Evolutionary conservation across 805 yeast species (phyloP), one percentile per base, ranked within the genome.

Genomic region (Zygotorulaspora chibaensis): DNA sequence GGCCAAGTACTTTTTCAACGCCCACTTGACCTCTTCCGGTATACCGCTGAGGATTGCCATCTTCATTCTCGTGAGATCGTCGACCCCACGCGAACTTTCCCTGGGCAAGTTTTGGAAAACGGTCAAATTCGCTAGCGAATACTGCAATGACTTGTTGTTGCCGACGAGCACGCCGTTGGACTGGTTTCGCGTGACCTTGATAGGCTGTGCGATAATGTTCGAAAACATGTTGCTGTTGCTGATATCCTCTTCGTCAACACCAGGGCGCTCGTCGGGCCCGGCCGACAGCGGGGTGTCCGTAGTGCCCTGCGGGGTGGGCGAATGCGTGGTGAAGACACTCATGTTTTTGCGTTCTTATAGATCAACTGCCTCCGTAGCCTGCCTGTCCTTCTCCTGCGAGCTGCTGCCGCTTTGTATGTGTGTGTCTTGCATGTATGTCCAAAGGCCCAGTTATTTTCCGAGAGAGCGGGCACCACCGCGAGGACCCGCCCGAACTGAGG

Each of bases 41-140:
- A 87, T 66, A 1, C 81, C 84, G 15, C 84, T 76, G 48, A 74
- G 72, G 48, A 88, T 73, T 3, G 93, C 80, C 80, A 88, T 75
- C 52, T 75, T 74, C 57, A 88, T 79, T 50, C 96, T 74, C 10
- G 76, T 74, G 51, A 83, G 65, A 43, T 80, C 79, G 38, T 81
- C 80, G 3, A 79, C 75, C 12, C 95, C 95, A 50, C 73, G 72
- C 45, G 70, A 68, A 3, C 66, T 55, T 34, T 62, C 65, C 27
- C 52, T 52, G 18, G 68, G 68, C 44, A 64, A 48, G 39, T 56
- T 58, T 40, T 64, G 66, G 48, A 62, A 64, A 10, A 64, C 57
- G 17, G 54, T 61, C 41, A 64, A 49, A 39, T 62, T 63, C 1
- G 62, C 57, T 23, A 64, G 40, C 7, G 67, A 58, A 35, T 57